These are phyloP conservation scores for Schrenkiella parvula DNA, from an alignment of 345 rosid species.

Conservation along the genomic window DNA sequence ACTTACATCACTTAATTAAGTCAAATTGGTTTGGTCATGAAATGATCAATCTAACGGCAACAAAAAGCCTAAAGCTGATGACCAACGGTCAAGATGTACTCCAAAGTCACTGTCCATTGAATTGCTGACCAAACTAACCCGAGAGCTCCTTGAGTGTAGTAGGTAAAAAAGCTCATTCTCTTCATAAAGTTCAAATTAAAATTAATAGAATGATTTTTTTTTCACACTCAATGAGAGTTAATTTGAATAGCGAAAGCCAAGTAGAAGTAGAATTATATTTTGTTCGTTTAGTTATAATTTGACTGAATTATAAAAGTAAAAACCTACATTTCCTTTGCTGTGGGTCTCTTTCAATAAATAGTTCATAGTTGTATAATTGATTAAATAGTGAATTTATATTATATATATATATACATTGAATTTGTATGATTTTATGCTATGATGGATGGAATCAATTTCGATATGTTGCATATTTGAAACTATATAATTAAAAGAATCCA, in stretches of 20 bases:
- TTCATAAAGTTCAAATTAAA: neutral
- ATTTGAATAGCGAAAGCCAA: neutral
- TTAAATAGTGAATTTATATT: neutral
- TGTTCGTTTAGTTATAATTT: neutral
- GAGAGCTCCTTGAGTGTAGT: slow-evolving; percentile 29
- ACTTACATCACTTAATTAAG: slow-evolving; percentile 27
- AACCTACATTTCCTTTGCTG: neutral
- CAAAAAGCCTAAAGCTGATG: neutral
- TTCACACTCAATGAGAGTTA: neutral
- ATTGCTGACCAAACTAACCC: slow-evolving; percentile 25
- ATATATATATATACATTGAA: neutral
- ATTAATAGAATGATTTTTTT: neutral
- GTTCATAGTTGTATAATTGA: neutral
- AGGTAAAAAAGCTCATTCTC: slow-evolving; percentile 27
- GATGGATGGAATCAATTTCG: neutral
- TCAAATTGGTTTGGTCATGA: slow-evolving; percentile 29
- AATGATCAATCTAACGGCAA: slow-evolving; percentile 25
- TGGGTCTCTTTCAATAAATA: neutral
- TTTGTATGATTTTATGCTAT: neutral
- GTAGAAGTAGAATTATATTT: neutral
- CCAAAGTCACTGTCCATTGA: slow-evolving; percentile 18
- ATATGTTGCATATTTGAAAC: neutral
- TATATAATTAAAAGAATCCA: neutral
- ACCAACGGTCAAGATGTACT: slow-evolving; percentile 19
- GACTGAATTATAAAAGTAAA: neutral